Evolutionary conservation across 1,284 basidiomycete genomes (phyloP), one percentile per base, ranked within the genome.

Genomic region (Athelia psychrophila): DNA sequence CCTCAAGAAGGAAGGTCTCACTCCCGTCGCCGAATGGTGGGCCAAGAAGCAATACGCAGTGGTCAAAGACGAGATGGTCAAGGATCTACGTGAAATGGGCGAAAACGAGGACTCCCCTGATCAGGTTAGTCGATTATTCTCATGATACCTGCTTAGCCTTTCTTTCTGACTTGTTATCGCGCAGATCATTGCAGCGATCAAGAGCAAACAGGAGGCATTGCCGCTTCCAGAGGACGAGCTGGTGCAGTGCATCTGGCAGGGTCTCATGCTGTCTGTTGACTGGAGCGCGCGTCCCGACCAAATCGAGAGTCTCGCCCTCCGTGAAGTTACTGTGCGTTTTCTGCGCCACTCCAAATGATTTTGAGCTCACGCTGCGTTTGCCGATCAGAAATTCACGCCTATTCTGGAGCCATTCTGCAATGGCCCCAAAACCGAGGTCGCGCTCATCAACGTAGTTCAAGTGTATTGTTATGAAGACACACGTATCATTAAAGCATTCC

Each of bases 401-500:
- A 83, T 97, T 54, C 77, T 98, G 50, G 91, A 94, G 72, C 84
- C 91, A 35, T 98, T 97, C 76, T 92, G 88, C 65, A 81, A 81
- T 52, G 84, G 84, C 51, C 83, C 93, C 23, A 95, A 96, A 72
- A 89, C 91, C 22, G 84, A 98, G 73, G 91, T 98, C 49, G 85
- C 88, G 36, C 80, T 97, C 53, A 93, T 98, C 71, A 97, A 97
- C 70, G 83, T 88, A 52, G 92, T 95, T 20, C 95, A 98, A 76
- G 81, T 94, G 58, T 92, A 94, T 74, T 95, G 91, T 70, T 96
- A 97, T 70, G 91, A 95, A 71, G 93, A 98, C 65, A 94, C 93
- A 24, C 88, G 92, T 51, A 81, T 96, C 64, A 94, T 95, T 72
- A 96, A 95, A 69, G 80, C 91, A 8, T 98, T 98, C 78, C 86